These are phyloP conservation scores for Aspergillus jensenii DNA, from an alignment of 2,329 filamentous ascomycete species.

Conservation along the genomic window DNA sequence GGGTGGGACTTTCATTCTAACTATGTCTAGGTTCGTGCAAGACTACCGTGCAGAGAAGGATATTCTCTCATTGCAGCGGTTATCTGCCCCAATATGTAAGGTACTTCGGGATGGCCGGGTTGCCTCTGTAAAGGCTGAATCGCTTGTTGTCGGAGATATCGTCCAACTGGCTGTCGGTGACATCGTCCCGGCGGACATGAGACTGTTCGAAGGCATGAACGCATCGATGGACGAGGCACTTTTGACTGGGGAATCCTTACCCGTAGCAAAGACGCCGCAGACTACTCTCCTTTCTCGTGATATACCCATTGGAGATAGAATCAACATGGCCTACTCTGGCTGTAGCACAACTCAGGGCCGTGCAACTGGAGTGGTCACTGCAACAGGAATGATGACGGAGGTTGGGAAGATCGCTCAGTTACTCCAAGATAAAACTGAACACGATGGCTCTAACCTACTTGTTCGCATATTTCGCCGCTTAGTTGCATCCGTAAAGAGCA, in stretches of 20 bases:
- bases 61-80: slow-evolving; percentile 56
- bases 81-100: slow-evolving; percentile 57
- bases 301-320: slow-evolving; percentile 53
- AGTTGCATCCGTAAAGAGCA: slow-evolving; percentile 48
- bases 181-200: slow-evolving; percentile 59
- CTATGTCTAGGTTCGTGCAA: slow-evolving; percentile 49
- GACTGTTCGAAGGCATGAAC: slow-evolving; percentile 63
- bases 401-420: slow-evolving; percentile 61
- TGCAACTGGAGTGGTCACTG: slow-evolving; percentile 58
- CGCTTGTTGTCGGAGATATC: slow-evolving; percentile 62
- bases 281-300: slow-evolving; percentile 26
- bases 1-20: neutral
- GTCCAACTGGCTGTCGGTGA: slow-evolving; percentile 55
- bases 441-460: slow-evolving; percentile 14
- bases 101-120: slow-evolving; percentile 58
- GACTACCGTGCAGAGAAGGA: slow-evolving; percentile 62
- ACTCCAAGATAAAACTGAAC: slow-evolving; percentile 51
- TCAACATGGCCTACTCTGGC: slow-evolving; percentile 62
- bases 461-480: slow-evolving; percentile 37
- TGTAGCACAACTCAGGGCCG: slow-evolving; percentile 61
- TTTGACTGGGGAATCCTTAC: slow-evolving; percentile 61
- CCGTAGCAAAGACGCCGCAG: slow-evolving; percentile 54
- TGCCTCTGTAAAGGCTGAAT: slow-evolving; percentile 52
- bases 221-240: slow-evolving; percentile 69
- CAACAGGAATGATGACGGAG: slow-evolving; percentile 62